A percentile compares a stretch with the other conserved stretches of the same genome.
phyloP scores from a whole-genome alignment of 305 asterid species.

The Fraxinus platypoda region DNA sequence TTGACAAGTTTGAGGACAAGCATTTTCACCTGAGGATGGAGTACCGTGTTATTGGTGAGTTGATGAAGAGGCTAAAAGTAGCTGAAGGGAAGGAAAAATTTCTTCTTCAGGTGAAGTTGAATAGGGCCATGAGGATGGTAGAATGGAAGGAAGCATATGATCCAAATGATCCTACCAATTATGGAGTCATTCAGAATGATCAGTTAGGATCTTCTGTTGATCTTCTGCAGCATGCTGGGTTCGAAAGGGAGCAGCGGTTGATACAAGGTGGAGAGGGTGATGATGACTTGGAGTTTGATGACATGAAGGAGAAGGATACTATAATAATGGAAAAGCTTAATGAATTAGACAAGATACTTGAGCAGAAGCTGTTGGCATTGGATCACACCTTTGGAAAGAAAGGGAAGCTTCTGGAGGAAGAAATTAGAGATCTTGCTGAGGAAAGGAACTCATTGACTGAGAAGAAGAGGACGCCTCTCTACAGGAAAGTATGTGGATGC shows the following conservation, averaged over 20 bases:
- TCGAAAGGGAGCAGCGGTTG: slow-evolving; percentile 46
- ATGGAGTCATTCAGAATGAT: slow-evolving; percentile 61
- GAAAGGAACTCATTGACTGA: slow-evolving; percentile 85
- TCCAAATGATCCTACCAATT: slow-evolving; percentile 78
- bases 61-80: slow-evolving; percentile 77
- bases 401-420: slow-evolving; percentile 83
- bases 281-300: slow-evolving; percentile 60
- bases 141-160: slow-evolving; percentile 74
- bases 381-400: slow-evolving; percentile 83
- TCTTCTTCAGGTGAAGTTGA: slow-evolving; percentile 78
- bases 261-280: slow-evolving; percentile 40
- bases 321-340: slow-evolving; percentile 66
- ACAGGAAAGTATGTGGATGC: slow-evolving; percentile 60
- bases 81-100: slow-evolving; percentile 89
- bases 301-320: slow-evolving; percentile 77
- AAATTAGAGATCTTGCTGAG: slow-evolving; percentile 90
- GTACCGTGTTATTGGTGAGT: slow-evolving; percentile 83
- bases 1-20: slow-evolving; percentile 77
- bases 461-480: slow-evolving; percentile 78
- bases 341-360: slow-evolving; percentile 67
- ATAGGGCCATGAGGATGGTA: slow-evolving; percentile 77
- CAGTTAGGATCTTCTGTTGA: slow-evolving; percentile 50
- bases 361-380: slow-evolving; percentile 70
- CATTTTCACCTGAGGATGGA: slow-evolving; percentile 66
- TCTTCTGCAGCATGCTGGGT: slow-evolving; percentile 43